Conservation (phyloP, 2,329 filamentous ascomycete genomes). For the Alternaria sp. region DNA sequence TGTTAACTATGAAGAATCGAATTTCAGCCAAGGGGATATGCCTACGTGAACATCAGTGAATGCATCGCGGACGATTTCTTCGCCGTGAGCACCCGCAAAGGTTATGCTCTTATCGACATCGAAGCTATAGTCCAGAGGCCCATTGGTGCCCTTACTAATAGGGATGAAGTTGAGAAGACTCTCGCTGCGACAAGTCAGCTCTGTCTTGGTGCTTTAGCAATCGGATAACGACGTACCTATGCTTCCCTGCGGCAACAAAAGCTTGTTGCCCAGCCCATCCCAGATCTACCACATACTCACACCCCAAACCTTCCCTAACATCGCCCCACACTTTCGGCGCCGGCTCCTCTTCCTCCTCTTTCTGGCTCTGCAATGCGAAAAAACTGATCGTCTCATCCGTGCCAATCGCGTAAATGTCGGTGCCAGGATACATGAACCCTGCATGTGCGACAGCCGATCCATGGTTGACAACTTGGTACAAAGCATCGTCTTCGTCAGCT, state of each 20-base stretch:
- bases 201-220: neutral
- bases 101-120: slow-evolving; percentile 32
- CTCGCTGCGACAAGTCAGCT: slow-evolving; percentile 26
- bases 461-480: slow-evolving; percentile 81
- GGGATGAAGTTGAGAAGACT: slow-evolving; percentile 43
- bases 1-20: slow-evolving; percentile 7
- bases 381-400: slow-evolving; percentile 81
- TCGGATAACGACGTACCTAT: slow-evolving; percentile 60
- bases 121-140: slow-evolving; percentile 43
- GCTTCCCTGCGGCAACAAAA: slow-evolving; percentile 70
- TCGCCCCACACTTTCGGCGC: slow-evolving; percentile 68
- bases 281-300: slow-evolving; percentile 78
- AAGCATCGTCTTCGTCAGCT: slow-evolving; percentile 75
- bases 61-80: slow-evolving; percentile 59
- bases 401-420: slow-evolving; percentile 71
- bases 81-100: slow-evolving; percentile 56
- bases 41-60: slow-evolving; percentile 51
- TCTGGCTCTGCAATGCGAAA: slow-evolving; percentile 72
- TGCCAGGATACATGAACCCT: slow-evolving; percentile 67
- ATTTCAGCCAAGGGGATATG: neutral
- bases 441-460: slow-evolving; percentile 77
- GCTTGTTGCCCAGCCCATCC: slow-evolving; percentile 67
- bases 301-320: slow-evolving; percentile 69
- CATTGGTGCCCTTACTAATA: slow-evolving; percentile 29
- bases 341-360: slow-evolving; percentile 64